These are phyloP conservation scores for Quambalaria eucalypti DNA, from an alignment of 1,284 basidiomycete species.

Conservation along the genomic window DNA sequence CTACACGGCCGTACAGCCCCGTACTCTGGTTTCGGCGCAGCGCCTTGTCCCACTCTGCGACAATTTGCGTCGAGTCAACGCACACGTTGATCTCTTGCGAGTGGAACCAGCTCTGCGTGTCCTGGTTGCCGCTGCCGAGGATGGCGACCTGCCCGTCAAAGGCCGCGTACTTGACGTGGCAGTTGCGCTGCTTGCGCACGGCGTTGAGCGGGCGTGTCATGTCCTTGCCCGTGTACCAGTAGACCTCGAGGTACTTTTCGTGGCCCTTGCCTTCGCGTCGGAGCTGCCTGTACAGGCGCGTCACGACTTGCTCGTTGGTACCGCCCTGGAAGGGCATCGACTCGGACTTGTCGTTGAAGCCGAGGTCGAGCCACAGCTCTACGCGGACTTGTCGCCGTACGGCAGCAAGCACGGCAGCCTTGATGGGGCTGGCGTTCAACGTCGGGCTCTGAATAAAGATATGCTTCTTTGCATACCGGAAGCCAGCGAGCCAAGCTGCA, in stretches of 20 bases:
- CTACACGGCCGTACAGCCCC: conserved; percentile 57
- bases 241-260: conserved; percentile 57
- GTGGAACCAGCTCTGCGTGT: conserved; percentile 64
- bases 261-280: conserved; percentile 35
- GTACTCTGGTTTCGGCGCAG: conserved; percentile 65
- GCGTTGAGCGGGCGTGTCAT: conserved; percentile 65
- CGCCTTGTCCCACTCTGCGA: conserved; percentile 59
- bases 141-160: conserved; percentile 65
- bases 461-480: conserved; percentile 59
- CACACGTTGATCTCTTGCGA: conserved; percentile 69
- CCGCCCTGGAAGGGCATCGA: conserved; percentile 69
- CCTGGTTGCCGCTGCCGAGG: conserved; percentile 61
- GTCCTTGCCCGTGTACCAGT: conserved; percentile 61
- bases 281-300: conserved; percentile 54
- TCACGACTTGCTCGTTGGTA: conserved; percentile 67
- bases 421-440: conserved; percentile 63
- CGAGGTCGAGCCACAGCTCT: conserved; percentile 48
- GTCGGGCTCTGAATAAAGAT: conserved; percentile 64
- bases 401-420: conserved; percentile 60
- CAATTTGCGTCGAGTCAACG: conserved; percentile 59
- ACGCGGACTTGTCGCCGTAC: conserved; percentile 59
- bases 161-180: conserved; percentile 61
- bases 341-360: conserved; percentile 54
- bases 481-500: conserved; percentile 65
- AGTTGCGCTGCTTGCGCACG: conserved; percentile 65